Evolutionary conservation across 2,329 filamentous ascomycete species (phyloP).

Genomic region (Zymoseptoria pseudotritici): DNA sequence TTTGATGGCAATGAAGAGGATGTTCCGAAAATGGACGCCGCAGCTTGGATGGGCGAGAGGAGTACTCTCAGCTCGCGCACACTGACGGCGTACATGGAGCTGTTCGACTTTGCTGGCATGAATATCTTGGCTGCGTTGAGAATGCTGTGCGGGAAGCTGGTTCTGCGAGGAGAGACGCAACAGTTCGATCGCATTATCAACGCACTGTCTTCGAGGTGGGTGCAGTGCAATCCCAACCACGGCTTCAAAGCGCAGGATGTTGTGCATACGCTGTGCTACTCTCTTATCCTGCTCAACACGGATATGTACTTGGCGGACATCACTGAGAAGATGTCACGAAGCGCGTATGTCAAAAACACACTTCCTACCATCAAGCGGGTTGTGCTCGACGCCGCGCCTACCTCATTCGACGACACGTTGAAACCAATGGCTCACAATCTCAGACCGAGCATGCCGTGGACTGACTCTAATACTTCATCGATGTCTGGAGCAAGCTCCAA

Average conservation of each 20-base stretch:
- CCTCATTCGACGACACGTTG: slow-evolving; percentile 49
- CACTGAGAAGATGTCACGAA: slow-evolving; percentile 90
- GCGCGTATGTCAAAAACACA: slow-evolving; percentile 93
- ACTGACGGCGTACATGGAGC: slow-evolving; percentile 78
- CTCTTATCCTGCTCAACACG: slow-evolving; percentile 88
- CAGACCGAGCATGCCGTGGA: slow-evolving; percentile 27
- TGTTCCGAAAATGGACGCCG: slow-evolving; percentile 69
- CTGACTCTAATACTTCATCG: slow-evolving; percentile 19
- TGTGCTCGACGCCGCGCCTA: slow-evolving; percentile 62
- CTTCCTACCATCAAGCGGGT: slow-evolving; percentile 79
- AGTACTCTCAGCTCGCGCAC: slow-evolving; percentile 46
- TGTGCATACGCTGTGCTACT: slow-evolving; percentile 95
- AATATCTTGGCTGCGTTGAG: slow-evolving; percentile 75
- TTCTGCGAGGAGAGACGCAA: slow-evolving; percentile 87
- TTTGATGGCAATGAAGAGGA: slow-evolving; percentile 80
- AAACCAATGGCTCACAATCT: slow-evolving; percentile 13
- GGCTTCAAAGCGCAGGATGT: slow-evolving; percentile 91
- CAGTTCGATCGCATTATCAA: slow-evolving; percentile 93
- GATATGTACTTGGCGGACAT: slow-evolving; percentile 94
- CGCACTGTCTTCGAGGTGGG: slow-evolving; percentile 84
- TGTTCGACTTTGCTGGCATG: slow-evolving; percentile 77
- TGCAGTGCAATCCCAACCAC: slow-evolving; percentile 82
- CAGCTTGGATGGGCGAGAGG: slow-evolving; percentile 76
- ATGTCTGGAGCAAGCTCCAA: neutral
- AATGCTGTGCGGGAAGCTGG: slow-evolving; percentile 69